Conservation (phyloP, 2,329 filamentous ascomycete species). For the Coleophoma eucalyptorum region DNA sequence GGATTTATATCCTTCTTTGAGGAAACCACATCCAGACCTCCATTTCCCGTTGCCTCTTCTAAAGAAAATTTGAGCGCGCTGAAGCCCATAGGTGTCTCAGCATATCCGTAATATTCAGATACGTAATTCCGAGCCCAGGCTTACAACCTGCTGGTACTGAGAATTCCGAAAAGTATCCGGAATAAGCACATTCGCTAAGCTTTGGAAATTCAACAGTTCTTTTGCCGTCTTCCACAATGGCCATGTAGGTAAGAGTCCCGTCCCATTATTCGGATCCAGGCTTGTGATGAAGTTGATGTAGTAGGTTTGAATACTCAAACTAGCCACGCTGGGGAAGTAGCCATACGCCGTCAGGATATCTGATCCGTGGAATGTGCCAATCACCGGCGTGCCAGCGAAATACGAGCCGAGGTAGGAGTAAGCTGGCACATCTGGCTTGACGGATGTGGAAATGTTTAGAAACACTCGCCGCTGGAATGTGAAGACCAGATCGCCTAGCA, state of each 20-base stretch:
- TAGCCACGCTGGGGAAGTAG: constrained; percentile 38
- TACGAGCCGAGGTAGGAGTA: constrained; percentile 79
- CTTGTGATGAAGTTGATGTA: constrained; percentile 71
- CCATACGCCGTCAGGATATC: constrained; percentile 66
- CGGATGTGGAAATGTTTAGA: constrained; percentile 41
- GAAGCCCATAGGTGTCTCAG: no score
- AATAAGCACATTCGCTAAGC: constrained; percentile 33
- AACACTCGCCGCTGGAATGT: constrained; percentile 66
- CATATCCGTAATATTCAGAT: no score
- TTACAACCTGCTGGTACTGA: constrained; percentile 26
- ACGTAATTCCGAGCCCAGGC: no score
- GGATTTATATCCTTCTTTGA: no score
- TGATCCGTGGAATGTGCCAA: constrained; percentile 73
- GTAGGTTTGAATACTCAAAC: constrained; percentile 58
- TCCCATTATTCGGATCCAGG: constrained; percentile 62
- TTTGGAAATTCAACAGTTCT: constrained; percentile 46
- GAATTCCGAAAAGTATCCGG: constrained; percentile 44
- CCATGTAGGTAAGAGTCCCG: constrained; percentile 37
- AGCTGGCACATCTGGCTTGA: constrained; percentile 53
- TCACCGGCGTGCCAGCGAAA: constrained; percentile 63
- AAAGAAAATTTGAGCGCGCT: no score
- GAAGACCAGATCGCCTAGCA: constrained; percentile 73
- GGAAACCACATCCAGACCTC: no score
- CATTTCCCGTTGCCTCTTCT: no score
- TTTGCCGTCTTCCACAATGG: constrained; percentile 47